Evolutionary conservation across 805 yeast genomes (phyloP), one percentile per base, ranked within the genome.

Genomic region (Teunomyces kruisii): DNA sequence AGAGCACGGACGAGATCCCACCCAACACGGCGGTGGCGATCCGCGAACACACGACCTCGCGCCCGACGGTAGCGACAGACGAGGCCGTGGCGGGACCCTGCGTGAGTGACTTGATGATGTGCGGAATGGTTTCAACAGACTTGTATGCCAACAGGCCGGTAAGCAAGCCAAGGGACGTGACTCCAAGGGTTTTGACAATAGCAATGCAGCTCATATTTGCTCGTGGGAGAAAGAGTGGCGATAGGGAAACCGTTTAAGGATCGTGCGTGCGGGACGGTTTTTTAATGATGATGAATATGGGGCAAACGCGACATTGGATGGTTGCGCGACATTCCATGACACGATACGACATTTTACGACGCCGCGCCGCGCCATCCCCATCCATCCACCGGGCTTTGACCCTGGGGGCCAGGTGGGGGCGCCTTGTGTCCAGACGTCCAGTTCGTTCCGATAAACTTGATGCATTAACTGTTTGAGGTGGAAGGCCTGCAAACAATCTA

Each of bases 151-250:
- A 72, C 2, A 78, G 62, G 13, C 82, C 78, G 4, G 86, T 69
- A 54, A 81, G 72, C 48, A 85, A 58, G n/a, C 92, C 94, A 39
- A 86, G 63, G 9, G 90, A 78, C 3, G 85, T 73, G 30, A 79
- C 78, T 29, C 90, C 91, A 32, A 83, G 64, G 39, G 83, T 61
- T 59, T 86, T 86, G 47, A 83, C 79, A 38, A 66, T 54, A 33
- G 70, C 62, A 53, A 70, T 56, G 55, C 76, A 72, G 35, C 72
- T 72, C 46, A 43, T 45, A 12, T 19, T 19, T 19, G 22, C 3
- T 19, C 22, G 22, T 19, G 22, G 22, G 29, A 29, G 36, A 30
- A n/a, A 29, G 31, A 15, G 28, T 15, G 24, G 16, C n/a, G n/a
- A 37, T 15, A 16, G 4, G 14, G 15, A 24, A 15, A 12, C n/a